Evolutionary conservation across 352 stramenopile species (phyloP), one percentile per base, ranked within the genome.

Genomic region (Phytopythium oedochilum): DNA sequence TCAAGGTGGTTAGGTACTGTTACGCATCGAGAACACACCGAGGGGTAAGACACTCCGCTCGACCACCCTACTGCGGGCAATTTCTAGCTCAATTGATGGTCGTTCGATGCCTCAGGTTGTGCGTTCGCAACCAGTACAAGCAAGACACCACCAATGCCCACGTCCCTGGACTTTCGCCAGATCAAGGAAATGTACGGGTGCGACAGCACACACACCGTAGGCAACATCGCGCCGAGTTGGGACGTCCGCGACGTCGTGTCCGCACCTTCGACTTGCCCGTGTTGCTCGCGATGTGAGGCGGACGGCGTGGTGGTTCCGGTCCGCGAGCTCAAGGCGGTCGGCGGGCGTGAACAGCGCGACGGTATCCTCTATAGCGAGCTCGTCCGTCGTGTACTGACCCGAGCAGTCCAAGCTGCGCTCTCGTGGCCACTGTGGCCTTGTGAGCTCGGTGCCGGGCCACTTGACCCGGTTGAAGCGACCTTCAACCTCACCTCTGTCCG

Each of bases 1-100:
- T 64, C 26, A 92, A 92, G 55, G 79, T 64, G 14, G 60, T 70
- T 8, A 65, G 62, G 36, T 92, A 92, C 47, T 92, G 82, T 55
- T 78, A 71, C 38, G 34, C 53, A 17, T 60, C 67, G 11, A 22
- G 31, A 25, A 18, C 26, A 22, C 23, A 48, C 26, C 42, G 20
- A 17, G 15, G 42, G 12, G 42, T 48, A 28, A 29, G 42, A 5
- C 2, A 18, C 20, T 32, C 9, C 22, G 5, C 31, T 28, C 10
- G 42, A 5, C 23, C 22, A 18, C n/a, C n/a, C n/a, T n/a, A n/a
- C n/a, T n/a, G n/a, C n/a, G n/a, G n/a, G n/a, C n/a, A n/a, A n/a
- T n/a, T n/a, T n/a, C n/a, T n/a, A n/a, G n/a, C 23, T 31, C n/a
- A 25, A 48, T 22, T 48, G 3, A 54, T 59, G 23, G 58, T 35